These are phyloP conservation scores for Aspergillus sp. DNA, from an alignment of 2,329 filamentous ascomycete genomes.

Conservation along the genomic window DNA sequence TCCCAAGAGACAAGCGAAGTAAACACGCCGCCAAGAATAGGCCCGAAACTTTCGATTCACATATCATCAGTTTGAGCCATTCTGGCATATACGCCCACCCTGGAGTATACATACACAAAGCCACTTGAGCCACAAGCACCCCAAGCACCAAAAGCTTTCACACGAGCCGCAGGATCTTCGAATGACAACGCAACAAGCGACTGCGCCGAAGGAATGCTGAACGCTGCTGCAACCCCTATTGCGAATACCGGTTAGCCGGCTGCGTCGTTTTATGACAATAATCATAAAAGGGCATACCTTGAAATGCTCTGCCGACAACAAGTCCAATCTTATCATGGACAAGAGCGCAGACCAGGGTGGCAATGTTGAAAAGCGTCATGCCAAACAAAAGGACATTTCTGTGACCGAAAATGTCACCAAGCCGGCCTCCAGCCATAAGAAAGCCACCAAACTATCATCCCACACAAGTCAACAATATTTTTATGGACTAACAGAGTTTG, in stretches of 20 bases:
- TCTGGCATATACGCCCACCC: too few species aligned
- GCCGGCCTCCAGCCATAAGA: neutral
- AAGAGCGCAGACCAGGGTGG: neutral
- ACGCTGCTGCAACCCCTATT: neutral
- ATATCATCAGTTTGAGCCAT: too few species aligned
- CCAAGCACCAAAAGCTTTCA: neutral
- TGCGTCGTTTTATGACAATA: neutral
- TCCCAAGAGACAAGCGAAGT: neutral
- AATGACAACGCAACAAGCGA: neutral
- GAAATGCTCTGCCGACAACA: neutral
- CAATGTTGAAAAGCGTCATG: neutral
- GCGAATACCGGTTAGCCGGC: neutral
- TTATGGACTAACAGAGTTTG: neutral
- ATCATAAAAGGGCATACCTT: neutral
- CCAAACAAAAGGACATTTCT: neutral
- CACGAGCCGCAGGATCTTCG: neutral
- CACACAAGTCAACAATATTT: neutral
- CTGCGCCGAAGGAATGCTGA: neutral
- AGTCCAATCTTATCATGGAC: neutral
- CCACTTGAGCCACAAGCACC: neutral
- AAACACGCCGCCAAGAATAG: neutral
- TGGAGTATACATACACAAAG: neutral
- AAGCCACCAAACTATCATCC: neutral
- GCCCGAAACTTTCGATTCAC: neutral
- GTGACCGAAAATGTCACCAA: neutral